Percentiles rank a stretch among this genome's conserved stretches.
Evolutionary conservation across 768 basidiomycete genomes (phyloP).

Genomic region (Strobilomyces echinocephalus): DNA sequence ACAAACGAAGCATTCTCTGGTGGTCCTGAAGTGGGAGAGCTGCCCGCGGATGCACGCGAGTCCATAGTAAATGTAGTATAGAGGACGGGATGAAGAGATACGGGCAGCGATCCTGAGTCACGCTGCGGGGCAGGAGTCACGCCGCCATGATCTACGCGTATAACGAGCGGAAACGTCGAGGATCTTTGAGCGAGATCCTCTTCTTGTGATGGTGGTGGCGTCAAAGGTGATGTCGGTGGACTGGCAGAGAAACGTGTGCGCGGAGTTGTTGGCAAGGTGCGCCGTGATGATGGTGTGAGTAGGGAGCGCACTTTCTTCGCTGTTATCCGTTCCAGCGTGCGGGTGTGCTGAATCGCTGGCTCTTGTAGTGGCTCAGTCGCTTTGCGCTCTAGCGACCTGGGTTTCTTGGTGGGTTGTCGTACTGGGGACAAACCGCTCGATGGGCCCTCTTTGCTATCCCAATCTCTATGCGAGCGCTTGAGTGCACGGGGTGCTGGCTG

Average conservation of each 20-base stretch:
- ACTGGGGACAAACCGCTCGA: not conserved
- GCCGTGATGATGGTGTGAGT: constrained; percentile 5
- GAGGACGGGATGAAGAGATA: constrained; percentile 29
- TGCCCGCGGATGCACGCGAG: constrained; percentile 7
- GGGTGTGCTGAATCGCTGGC: constrained; percentile 11
- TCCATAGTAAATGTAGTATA: constrained; percentile 37
- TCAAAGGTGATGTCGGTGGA: constrained; percentile 28
- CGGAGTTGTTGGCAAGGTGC: constrained; percentile 3
- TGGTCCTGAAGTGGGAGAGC: constrained; percentile 4
- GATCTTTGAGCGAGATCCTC: constrained; percentile 49
- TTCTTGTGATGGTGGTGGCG: constrained; percentile 39
- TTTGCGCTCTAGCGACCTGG: constrained; percentile 27
- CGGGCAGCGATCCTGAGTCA: constrained; percentile 30
- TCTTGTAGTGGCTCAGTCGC: constrained; percentile 34
- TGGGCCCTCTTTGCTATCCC: constrained; percentile 26
- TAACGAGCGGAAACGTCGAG: constrained; percentile 25
- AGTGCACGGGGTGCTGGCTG: constrained; percentile 38
- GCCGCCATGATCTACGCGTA: constrained; percentile 31
- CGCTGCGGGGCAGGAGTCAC: constrained; percentile 36
- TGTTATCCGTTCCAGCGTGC: constrained; percentile 17
- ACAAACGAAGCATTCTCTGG: constrained; percentile 3
- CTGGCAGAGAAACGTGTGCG: constrained; percentile 13
- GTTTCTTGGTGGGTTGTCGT: constrained; percentile 22
- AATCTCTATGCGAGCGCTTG: constrained; percentile 36
- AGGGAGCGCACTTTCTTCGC: constrained; percentile 16